Evolutionary conservation across 2,329 filamentous ascomycete genomes (phyloP), one percentile per base, ranked within the genome.

Genomic region (Tolypocladium guangdongense): DNA sequence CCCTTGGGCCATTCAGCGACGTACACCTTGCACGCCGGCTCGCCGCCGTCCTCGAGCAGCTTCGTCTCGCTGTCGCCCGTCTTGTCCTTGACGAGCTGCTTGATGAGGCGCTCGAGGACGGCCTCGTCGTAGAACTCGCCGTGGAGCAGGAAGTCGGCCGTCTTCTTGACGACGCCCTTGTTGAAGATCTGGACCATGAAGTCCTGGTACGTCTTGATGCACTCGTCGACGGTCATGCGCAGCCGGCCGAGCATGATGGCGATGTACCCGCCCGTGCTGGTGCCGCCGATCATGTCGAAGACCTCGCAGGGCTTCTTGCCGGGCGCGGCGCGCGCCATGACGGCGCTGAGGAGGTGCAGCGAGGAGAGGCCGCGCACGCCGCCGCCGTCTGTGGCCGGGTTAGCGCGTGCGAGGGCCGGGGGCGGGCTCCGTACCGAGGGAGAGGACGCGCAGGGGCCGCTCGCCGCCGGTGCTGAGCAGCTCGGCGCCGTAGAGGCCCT

Each of bases 221-320:
- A 55, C 24, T 54, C 54, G 11, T 48, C 37, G 36, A 55, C 27
- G 4, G 38, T 32, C 54, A 55, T 55, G 20, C 50, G 22, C 24
- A 55, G 46, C 6, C 68, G 66, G 14, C 70, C 70, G 14, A 74
- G 65, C 67, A 75, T 71, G 37, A 74, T 64, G n/a, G 71, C 71
- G 20, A 74, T 71, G 14, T 72, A 54, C 1, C 62, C 63, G 20
- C 63, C 61, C 4, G 65, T 66, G 53, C 60, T 63, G 0, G 63
- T 66, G 4, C 65, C 65, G 12, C 58, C 63, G 30, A 58, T 56
- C 52, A 74, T 62, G 54, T 66, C 63, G 52, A 68, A 68, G 11
- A 59, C 57, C 6, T 68, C 61, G 47, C 66, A 60, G 39, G 54
- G 59, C 41, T 63, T 56, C 46, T 55, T 52, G 16, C 52, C 38